Percentiles rank a stretch among this genome's conserved stretches.
phyloP scores from a whole-genome alignment of 129 eudicot species.

The carrot (Daucus carota) region DNA sequence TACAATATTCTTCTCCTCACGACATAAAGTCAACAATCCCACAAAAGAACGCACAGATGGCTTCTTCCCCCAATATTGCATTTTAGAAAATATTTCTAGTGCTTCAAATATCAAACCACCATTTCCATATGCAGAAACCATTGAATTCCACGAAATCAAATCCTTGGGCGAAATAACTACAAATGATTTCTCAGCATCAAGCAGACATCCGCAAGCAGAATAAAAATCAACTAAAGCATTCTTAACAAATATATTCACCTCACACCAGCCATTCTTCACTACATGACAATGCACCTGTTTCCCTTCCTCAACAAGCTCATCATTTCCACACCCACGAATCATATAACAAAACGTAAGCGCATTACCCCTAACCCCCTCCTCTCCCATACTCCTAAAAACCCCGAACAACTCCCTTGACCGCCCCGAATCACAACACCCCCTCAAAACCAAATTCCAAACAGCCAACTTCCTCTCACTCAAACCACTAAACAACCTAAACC shows the following conservation, averaged over 20 bases:
- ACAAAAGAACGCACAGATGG: conserved; percentile 60
- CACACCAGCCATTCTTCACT: conserved; percentile 55
- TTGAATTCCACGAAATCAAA: conserved; percentile 74
- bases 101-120: conserved; percentile 36
- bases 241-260: conserved; percentile 50
- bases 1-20: conserved; percentile 24
- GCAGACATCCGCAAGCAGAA: conserved; percentile 57
- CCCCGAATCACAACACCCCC: conserved; percentile 43
- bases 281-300: conserved; percentile 50
- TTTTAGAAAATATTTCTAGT: conserved; percentile 30
- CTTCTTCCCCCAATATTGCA: conserved; percentile 59
- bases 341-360: conserved; percentile 54
- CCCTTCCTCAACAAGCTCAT: conserved; percentile 38
- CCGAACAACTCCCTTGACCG: conserved; percentile 33
- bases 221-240: conserved; percentile 78
- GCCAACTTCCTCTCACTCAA: conserved; percentile 53
- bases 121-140: conserved; percentile 43
- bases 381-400: conserved; percentile 33
- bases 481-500: conserved; percentile 42
- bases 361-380: conserved; percentile 49
- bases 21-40: conserved; percentile 44
- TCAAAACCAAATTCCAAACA: conserved; percentile 59
- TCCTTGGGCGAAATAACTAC: conserved; percentile 42
- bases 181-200: conserved; percentile 45
- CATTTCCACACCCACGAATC: conserved; percentile 42